Conservation (phyloP, 2,329 filamentous ascomycete species). For the Microascus cirrosus region DNA sequence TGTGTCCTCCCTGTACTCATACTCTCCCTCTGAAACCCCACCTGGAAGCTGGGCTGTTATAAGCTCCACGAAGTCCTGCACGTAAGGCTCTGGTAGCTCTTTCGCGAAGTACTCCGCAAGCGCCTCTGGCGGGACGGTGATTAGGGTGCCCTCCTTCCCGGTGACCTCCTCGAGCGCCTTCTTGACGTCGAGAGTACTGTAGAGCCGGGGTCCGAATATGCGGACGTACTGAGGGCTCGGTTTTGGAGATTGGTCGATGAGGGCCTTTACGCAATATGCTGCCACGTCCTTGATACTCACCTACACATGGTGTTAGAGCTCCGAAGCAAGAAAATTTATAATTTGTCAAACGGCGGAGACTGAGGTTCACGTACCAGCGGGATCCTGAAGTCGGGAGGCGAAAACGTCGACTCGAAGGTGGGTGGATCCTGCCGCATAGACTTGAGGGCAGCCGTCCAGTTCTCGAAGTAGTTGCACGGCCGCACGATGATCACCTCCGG, state of each 20-base stretch:
- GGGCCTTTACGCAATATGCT: constrained; percentile 12
- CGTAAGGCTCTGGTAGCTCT: constrained; percentile 11
- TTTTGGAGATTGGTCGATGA: constrained; percentile 8
- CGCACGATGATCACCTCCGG: constrained; percentile 13
- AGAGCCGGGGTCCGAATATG: constrained; percentile 16
- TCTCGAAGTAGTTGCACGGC: constrained; percentile 11
- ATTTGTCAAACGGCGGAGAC: neutral
- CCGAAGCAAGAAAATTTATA: neutral
- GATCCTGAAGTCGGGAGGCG: constrained; percentile 16
- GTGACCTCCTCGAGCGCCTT: constrained; percentile 14
- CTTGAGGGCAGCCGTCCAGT: constrained; percentile 9
- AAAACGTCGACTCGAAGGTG: constrained; percentile 12
- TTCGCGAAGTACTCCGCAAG: constrained; percentile 14
- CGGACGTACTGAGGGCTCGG: constrained; percentile 11
- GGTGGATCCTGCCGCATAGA: constrained; percentile 10
- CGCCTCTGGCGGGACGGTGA: constrained; percentile 11
- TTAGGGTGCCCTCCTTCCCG: constrained; percentile 13
- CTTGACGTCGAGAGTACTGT: constrained; percentile 17
- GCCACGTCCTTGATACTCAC: constrained; percentile 18
- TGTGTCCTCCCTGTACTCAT: constrained; percentile 12
- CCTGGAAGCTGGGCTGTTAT: constrained; percentile 12
- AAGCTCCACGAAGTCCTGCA: constrained; percentile 17
- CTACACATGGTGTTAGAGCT: constrained; percentile 7
- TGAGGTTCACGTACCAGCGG: constrained; percentile 16
- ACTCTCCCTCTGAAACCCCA: constrained; percentile 14